These are phyloP conservation scores for Naganishia liquefaciens DNA, from an alignment of 1,284 basidiomycete species.

Conservation along the genomic window DNA sequence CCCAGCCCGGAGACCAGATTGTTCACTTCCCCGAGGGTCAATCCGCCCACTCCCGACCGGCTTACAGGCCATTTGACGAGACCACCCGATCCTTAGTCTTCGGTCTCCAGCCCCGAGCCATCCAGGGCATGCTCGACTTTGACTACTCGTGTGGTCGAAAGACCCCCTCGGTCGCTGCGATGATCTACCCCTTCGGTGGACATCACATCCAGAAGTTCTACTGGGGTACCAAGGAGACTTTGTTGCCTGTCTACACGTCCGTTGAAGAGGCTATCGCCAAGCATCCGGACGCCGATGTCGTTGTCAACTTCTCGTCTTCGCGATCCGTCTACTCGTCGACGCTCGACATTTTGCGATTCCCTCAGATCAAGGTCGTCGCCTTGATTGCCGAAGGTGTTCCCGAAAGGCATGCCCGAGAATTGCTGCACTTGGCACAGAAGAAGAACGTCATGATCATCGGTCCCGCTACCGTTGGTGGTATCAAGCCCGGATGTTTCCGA, in stretches of 20 bases:
- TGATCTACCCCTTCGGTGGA: conserved; percentile 99
- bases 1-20: conserved; percentile 83
- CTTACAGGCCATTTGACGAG: conserved; percentile 86
- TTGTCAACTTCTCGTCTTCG: conserved; percentile 97
- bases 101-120: conserved; percentile 97
- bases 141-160: conserved; percentile 95
- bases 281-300: conserved; percentile 94
- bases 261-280: conserved; percentile 90
- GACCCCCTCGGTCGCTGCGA: conserved; percentile 93
- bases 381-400: conserved; percentile 99
- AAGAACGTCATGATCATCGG: conserved; percentile 95
- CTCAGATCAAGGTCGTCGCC: conserved; percentile 79
- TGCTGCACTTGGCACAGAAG: conserved; percentile 81
- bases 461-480: conserved; percentile 97
- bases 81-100: conserved; percentile 94
- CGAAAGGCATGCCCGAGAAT: conserved; percentile 94
- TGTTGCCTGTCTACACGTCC: conserved; percentile 94
- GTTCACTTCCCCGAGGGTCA: conserved; percentile 66
- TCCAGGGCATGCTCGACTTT: conserved; percentile 99
- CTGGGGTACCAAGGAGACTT: conserved; percentile 99
- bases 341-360: conserved; percentile 77
- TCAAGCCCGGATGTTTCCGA: conserved; percentile 99
- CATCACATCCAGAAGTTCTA: conserved; percentile 99
- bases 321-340: conserved; percentile 94
- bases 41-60: conserved; percentile 61